Percentiles rank a stretch among this genome's conserved stretches.
These are phyloP conservation scores for Cutaneotrichosporon sp. DNA, from an alignment of 1,284 basidiomycete species.

Conservation along the genomic window DNA sequence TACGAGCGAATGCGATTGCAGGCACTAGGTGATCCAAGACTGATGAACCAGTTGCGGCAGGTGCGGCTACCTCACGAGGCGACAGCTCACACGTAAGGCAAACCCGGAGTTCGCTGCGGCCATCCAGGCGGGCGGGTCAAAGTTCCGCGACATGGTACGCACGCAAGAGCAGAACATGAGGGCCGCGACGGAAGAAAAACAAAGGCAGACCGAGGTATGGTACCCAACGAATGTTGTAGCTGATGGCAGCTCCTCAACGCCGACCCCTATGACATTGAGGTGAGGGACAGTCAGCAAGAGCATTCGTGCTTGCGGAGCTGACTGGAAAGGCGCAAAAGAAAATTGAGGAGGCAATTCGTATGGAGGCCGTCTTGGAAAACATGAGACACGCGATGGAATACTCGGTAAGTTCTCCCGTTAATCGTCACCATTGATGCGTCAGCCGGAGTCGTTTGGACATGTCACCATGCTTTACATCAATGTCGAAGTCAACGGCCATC, in stretches of 20 bases:
- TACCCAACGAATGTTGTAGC: conserved; percentile 50
- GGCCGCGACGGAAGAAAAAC: conserved; percentile 56
- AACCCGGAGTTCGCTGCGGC: conserved; percentile 76
- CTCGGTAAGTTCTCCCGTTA: conserved; percentile 47
- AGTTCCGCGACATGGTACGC: conserved; percentile 68
- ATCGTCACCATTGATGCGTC: conserved; percentile 51
- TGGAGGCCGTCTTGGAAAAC: conserved; percentile 86
- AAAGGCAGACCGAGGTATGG: conserved; percentile 59
- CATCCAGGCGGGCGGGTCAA: conserved; percentile 60
- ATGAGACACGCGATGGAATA: conserved; percentile 87
- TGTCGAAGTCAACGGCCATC: conserved; percentile 85
- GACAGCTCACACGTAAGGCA: conserved; percentile 49
- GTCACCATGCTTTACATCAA: conserved; percentile 84
- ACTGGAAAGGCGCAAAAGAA: conserved; percentile 60
- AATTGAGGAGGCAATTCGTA: conserved; percentile 90
- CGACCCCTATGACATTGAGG: conserved; percentile 85
- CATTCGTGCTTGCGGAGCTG: not conserved
- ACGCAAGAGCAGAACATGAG: conserved; percentile 59
- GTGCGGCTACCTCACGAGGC: conserved; percentile 49
- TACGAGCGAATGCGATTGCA: conserved; percentile 86
- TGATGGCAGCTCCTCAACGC: conserved; percentile 57
- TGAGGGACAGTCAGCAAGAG: conserved; percentile 14
- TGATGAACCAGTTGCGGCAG: conserved; percentile 69
- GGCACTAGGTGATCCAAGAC: conserved; percentile 70
- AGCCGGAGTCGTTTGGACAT: conserved; percentile 86